phyloP scores from a whole-genome alignment of 2,329 filamentous ascomycete genomes.

The Ophiocordyceps robertsii region DNA sequence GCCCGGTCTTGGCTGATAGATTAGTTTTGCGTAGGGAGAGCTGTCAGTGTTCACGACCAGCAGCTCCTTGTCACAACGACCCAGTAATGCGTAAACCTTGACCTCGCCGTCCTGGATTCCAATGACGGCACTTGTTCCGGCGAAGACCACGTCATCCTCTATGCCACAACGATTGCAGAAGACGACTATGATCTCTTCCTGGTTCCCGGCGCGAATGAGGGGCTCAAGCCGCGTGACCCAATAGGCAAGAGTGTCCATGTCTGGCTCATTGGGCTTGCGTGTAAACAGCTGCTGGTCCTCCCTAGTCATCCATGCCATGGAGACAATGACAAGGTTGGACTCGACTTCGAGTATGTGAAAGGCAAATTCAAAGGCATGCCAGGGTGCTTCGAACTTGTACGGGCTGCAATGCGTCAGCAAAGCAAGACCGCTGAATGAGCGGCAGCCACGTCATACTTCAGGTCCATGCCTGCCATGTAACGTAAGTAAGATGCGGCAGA shows the following conservation, averaged over 20 bases:
- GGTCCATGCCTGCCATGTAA: conserved; percentile 30
- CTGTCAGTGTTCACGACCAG: conserved; percentile 51
- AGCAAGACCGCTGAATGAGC: neutral
- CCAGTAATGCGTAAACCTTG: conserved; percentile 54
- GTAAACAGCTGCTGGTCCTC: conserved; percentile 33
- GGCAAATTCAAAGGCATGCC: conserved; percentile 28
- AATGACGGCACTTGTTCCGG: conserved; percentile 60
- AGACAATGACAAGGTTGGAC: conserved; percentile 52
- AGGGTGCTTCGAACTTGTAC: conserved; percentile 24
- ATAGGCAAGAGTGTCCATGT: conserved; percentile 61
- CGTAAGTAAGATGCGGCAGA: neutral
- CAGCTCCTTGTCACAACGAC: conserved; percentile 55
- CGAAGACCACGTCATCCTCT: conserved; percentile 54
- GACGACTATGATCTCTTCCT: conserved; percentile 52
- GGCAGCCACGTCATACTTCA: conserved; percentile 33
- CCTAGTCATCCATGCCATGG: conserved; percentile 66
- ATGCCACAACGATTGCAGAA: conserved; percentile 58
- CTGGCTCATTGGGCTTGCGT: conserved; percentile 41
- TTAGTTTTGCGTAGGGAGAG: conserved; percentile 30
- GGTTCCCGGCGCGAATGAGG: conserved; percentile 33
- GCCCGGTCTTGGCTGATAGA: conserved; percentile 10
- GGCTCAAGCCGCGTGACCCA: conserved; percentile 64
- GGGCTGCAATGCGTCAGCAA: conserved; percentile 10
- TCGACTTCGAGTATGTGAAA: conserved; percentile 41
- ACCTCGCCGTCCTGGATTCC: conserved; percentile 53